Evolutionary conservation across 176 grass and related monocot species (phyloP), one percentile per base, ranked within the genome.

Genomic region (Musa schizocarpa): DNA sequence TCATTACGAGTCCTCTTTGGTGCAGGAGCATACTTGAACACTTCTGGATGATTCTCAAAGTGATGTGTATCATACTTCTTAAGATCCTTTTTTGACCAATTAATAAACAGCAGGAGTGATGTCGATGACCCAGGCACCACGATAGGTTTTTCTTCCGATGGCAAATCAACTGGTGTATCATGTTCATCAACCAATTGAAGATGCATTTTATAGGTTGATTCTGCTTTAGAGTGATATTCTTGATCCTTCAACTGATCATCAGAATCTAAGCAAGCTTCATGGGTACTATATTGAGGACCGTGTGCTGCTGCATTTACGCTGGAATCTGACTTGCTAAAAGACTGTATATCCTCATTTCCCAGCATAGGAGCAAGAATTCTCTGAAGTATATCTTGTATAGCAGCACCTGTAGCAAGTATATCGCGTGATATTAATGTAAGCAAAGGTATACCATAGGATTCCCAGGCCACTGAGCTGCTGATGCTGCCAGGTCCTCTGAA

Each of bases 1-100:
- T 99, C 96, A 72, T 91, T 83, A 76, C 96, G 96, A 78, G 90
- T 99, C 84, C 96, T 87, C 85, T 99, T 99, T 50, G 89, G 83
- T 52, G 96, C 88, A 76, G 91, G 86, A 75, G 88, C 91, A 79
- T 87, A 99, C 80, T 95, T 99, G 73, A 89, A 87, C 65, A 99
- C 88, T 84, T 95, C 96, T 1, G 91, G 91, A 80, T 94, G 85
- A 73, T 82, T 81, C 61, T 99, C 95, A 68, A 94, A 85, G 64
- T 85, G 75, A 76, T 83, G 69, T 21, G 76, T 81, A 77, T 99
- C 76, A 24, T 89, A 82, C 81, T 58, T 99, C 68, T 87, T 86
- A 61, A 92, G 80, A 84, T 94, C 88, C 71, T 50, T 77, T 77
- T 89, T 99, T 34, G 81, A 81, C 96, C 96, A 99, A 82, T 95